Evolutionary conservation across 805 yeast species (phyloP).

Genomic region (Wickerhamomyces hampshirensis): DNA sequence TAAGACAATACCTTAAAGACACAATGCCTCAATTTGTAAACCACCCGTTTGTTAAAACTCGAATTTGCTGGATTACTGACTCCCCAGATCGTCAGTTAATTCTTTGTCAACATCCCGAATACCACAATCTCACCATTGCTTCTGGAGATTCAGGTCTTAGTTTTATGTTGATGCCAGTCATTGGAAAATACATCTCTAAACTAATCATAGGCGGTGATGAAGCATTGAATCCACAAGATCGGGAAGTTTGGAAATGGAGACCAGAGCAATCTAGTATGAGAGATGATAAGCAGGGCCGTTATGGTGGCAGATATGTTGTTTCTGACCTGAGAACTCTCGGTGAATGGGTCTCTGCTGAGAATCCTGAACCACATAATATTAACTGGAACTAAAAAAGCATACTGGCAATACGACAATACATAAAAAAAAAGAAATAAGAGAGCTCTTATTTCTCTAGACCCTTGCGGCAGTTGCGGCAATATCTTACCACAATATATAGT

Average conservation of each 20-base stretch:
- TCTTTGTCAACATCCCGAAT: constrained; percentile 20
- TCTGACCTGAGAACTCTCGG: background rate
- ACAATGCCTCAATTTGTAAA: constrained; percentile 24
- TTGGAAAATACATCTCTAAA: constrained; percentile 23
- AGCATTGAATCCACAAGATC: constrained; percentile 8
- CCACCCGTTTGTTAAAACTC: constrained; percentile 20
- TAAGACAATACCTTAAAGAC: constrained; percentile 22
- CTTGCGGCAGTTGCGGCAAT: too few relatives aligned
- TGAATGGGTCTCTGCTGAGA: background rate
- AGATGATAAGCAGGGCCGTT: background rate
- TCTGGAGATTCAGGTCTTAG: constrained; percentile 30
- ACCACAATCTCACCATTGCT: constrained; percentile 14
- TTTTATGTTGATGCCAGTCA: constrained; percentile 26
- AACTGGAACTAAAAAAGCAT: background rate
- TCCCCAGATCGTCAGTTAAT: constrained; percentile 24
- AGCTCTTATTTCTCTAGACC: too few relatives aligned
- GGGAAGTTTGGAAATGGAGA: constrained; percentile 25
- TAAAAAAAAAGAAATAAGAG: too few relatives aligned
- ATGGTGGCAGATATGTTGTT: background rate
- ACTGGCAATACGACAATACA: background rate
- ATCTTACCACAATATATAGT: too few relatives aligned
- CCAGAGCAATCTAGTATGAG: constrained; percentile 12
- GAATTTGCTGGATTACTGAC: constrained; percentile 29
- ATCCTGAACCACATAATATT: background rate
- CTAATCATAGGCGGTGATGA: constrained; percentile 23